Base-by-base conservation (phyloP, 345 rosid genomes). In the Salix caprea region DNA sequence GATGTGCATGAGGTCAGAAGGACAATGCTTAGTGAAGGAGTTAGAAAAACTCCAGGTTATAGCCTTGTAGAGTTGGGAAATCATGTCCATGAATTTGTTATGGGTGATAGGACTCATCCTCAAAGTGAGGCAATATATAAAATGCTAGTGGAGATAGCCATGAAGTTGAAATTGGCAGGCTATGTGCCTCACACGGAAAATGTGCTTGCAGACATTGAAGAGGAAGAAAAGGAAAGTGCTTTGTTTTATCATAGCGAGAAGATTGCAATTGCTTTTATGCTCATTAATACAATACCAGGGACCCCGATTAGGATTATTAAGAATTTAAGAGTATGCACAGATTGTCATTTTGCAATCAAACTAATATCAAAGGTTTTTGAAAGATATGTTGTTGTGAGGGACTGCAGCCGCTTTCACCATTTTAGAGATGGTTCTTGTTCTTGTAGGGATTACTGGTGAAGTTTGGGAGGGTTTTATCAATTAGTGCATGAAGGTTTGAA, bases 321-420 rank as follows among this genome's bases (percentile, higher is more conserved):
- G 88, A 94, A 94, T 84, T 84, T 94, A 77, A 90, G 97, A 81
- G 87, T 94, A 15, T 94, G 97, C 69, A 89, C 81, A 15, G 98
- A 94, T 87, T 94, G 98, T 74, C 98, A 94, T 84, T 58, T 78
- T 40, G 94, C 89, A 21, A 91, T 94, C 62, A 92, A 89, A 71
- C 90, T 94, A 28, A 76, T 90, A n/a, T 92, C 98, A 1, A 89
- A 87, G 76, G 87, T 91, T 77, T 91, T 83, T 48, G 37, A 48
- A 16, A 69, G 93, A 77, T 91, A 91, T 90, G 87, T 94, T 76
- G 79, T 89, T 69, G 91, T 94, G 7, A 89, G 97, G 80, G 96
- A 92, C 76, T 81, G 85, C n/a, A 94, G 97, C 52, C 77, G 94
- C 71, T 94, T 90, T 89, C 97, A 94, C 80, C 97, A 91, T 85